Conservation (phyloP, 768 basidiomycete species). For the Sarcodon sp. region DNA sequence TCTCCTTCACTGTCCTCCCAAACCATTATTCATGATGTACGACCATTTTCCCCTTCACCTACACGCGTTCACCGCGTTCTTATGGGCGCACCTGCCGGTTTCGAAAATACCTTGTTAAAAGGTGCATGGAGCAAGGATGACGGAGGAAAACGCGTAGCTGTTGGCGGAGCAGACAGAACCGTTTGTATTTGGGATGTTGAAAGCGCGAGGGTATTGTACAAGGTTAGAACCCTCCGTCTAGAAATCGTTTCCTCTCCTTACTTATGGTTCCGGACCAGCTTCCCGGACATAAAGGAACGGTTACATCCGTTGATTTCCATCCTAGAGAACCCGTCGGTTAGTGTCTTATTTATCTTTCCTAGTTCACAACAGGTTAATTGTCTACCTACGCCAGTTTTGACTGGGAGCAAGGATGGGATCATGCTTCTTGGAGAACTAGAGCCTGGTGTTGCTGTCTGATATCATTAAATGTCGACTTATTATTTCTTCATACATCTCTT, state of each 20-base stretch:
- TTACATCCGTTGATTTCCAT: constrained; percentile 92
- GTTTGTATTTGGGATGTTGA: constrained; percentile 85
- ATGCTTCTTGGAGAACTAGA: constrained; percentile 91
- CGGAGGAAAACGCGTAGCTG: constrained; percentile 69
- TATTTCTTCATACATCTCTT: not conserved
- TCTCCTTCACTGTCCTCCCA: constrained; percentile 87
- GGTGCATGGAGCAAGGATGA: constrained; percentile 86
- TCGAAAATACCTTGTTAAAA: constrained; percentile 76
- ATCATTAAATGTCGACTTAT: not conserved
- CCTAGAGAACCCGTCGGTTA: constrained; percentile 90
- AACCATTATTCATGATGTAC: constrained; percentile 82
- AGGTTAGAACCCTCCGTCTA: constrained; percentile 32
- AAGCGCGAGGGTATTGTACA: constrained; percentile 62
- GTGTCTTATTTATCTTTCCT: constrained; percentile 16
- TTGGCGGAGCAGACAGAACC: constrained; percentile 83
- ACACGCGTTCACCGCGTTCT: constrained; percentile 68
- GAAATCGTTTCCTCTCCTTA: not conserved
- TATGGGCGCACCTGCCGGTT: constrained; percentile 85
- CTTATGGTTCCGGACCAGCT: constrained; percentile 30
- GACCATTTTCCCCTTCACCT: constrained; percentile 84
- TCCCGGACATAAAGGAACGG: constrained; percentile 94
- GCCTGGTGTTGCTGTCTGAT: constrained; percentile 34
- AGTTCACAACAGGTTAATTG: constrained; percentile 27
- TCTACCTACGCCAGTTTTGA: constrained; percentile 49
- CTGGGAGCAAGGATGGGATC: constrained; percentile 85